Evolutionary conservation across 192 early-diverging fungal genomes (phyloP).

Genomic region (Haplosporangium gracile): DNA sequence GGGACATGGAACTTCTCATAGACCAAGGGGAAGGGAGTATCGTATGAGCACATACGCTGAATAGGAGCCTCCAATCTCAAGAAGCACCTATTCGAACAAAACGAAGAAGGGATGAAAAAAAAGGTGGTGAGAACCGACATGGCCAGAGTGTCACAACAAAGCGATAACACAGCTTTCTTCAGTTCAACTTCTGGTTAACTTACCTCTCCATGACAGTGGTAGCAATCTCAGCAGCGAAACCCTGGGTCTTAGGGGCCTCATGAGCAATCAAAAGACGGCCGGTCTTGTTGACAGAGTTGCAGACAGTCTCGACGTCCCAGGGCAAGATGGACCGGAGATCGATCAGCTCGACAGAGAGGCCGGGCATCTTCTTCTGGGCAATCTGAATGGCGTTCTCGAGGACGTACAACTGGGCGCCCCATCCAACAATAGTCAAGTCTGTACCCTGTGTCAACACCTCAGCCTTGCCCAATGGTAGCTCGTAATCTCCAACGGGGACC

Average conservation of each 20-base stretch:
- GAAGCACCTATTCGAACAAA: conserved; percentile 75
- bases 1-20: conserved; percentile 97
- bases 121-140: not conserved
- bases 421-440: conserved; percentile 92
- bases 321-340: conserved; percentile 93
- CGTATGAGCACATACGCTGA: conserved; percentile 72
- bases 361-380: conserved; percentile 88
- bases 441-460: conserved; percentile 88
- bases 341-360: conserved; percentile 90
- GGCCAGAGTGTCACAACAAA: not conserved
- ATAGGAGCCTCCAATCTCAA: conserved; percentile 92
- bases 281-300: conserved; percentile 92
- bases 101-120: not conserved
- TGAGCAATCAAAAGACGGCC: conserved; percentile 93
- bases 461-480: conserved; percentile 91
- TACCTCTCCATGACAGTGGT: conserved; percentile 85
- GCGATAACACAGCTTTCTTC: too few species aligned
- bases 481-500: conserved; percentile 93
- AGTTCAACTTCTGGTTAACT: too few species aligned
- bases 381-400: conserved; percentile 91
- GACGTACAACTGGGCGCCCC: conserved; percentile 94
- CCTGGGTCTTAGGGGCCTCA: conserved; percentile 91
- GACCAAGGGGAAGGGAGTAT: conserved; percentile 91
- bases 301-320: conserved; percentile 93
- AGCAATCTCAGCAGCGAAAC: conserved; percentile 93